These are phyloP conservation scores for Alternaria angustiovoidea DNA, from an alignment of 2,329 filamentous ascomycete species.

Conservation along the genomic window DNA sequence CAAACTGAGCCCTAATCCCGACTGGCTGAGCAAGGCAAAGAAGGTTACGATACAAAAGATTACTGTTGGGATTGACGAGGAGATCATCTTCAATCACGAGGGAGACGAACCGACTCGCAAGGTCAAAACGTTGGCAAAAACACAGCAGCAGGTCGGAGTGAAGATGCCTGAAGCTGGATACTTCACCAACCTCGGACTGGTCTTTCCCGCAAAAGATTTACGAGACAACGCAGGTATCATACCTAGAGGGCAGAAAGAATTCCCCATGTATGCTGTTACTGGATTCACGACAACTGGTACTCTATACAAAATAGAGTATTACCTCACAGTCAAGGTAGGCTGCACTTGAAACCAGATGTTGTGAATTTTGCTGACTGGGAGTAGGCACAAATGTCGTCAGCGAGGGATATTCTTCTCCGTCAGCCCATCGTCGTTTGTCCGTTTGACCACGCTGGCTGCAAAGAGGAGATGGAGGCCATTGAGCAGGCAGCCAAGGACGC, in stretches of 20 bases:
- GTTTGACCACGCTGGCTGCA: conserved; percentile 92
- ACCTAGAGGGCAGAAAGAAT: conserved; percentile 82
- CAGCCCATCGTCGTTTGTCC: conserved; percentile 97
- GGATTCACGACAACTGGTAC: conserved; percentile 95
- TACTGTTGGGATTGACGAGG: conserved; percentile 92
- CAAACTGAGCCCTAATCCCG: conserved; percentile 88
- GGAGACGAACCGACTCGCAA: conserved; percentile 94
- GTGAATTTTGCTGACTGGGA: conserved; percentile 16
- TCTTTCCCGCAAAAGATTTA: conserved; percentile 89
- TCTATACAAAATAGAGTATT: conserved; percentile 98
- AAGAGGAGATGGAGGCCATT: conserved; percentile 98
- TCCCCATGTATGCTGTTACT: conserved; percentile 85
- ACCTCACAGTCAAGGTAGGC: conserved; percentile 86
- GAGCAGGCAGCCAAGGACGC: conserved; percentile 95
- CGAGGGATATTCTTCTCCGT: conserved; percentile 85
- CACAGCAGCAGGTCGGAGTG: conserved; percentile 79
- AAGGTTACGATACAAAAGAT: conserved; percentile 95
- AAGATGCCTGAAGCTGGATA: conserved; percentile 92
- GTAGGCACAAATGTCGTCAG: conserved; percentile 86
- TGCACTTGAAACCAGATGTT: background rate
- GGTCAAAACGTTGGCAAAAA: conserved; percentile 84
- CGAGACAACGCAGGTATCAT: conserved; percentile 88
- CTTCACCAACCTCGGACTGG: conserved; percentile 87
- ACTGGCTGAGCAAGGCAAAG: conserved; percentile 89
- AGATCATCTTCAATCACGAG: conserved; percentile 98